Percentiles rank a stretch among this genome's conserved stretches.
phyloP scores from a whole-genome alignment of 2,329 filamentous ascomycete genomes.

The Nothophaeocryptopus gaeumannii region DNA sequence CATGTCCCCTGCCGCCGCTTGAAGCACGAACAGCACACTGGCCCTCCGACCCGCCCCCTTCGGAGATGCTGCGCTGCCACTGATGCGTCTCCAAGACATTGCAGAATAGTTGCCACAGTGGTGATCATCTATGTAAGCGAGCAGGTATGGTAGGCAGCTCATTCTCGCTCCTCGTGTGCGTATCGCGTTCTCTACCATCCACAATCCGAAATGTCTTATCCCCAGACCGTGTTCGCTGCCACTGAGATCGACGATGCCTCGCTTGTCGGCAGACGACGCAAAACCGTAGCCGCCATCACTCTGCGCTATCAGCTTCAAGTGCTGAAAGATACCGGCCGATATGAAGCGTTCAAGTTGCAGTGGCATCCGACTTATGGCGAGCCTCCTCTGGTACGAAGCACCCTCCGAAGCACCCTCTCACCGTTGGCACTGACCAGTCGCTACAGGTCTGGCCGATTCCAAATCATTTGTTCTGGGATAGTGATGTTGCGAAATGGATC shows the following conservation, averaged over 20 bases:
- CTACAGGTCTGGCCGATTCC: conserved; percentile 52
- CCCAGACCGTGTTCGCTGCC: conserved; percentile 40
- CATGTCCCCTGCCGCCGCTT: too few species aligned
- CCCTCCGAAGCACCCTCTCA: neutral
- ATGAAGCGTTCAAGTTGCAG: conserved; percentile 56
- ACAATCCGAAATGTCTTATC: conserved; percentile 37
- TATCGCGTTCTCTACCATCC: too few species aligned
- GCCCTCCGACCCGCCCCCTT: too few species aligned
- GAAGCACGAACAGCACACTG: too few species aligned
- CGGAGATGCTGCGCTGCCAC: too few species aligned
- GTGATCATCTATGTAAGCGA: too few species aligned
- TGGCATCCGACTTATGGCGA: conserved; percentile 57
- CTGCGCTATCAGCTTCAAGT: conserved; percentile 53
- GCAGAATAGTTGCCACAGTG: too few species aligned
- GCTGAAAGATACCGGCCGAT: conserved; percentile 52
- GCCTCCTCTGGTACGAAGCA: conserved; percentile 36
- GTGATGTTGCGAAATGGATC: conserved; percentile 59
- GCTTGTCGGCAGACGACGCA: conserved; percentile 40
- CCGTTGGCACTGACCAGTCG: neutral
- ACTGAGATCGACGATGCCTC: conserved; percentile 29
- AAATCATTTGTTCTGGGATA: conserved; percentile 60
- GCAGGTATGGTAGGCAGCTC: too few species aligned
- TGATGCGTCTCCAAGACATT: too few species aligned
- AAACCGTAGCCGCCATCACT: conserved; percentile 45
- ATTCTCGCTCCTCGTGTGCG: too few species aligned